Conservation (phyloP, 179 eudicot species). For the Silene noctiflora region DNA sequence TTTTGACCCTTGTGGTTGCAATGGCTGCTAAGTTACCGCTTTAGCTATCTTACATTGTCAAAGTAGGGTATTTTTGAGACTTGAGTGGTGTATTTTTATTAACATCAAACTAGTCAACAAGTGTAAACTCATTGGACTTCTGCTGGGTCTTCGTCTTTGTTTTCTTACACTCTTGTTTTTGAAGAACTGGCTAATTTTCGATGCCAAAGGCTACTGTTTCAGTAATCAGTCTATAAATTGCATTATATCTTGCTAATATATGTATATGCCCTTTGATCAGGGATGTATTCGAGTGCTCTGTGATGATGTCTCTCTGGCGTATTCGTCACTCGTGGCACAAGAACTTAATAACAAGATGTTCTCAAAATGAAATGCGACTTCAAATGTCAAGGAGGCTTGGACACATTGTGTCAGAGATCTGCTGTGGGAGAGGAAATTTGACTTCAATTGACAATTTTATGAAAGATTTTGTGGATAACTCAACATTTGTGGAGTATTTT, state of each 20-base stretch:
- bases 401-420: slow-evolving; percentile 48
- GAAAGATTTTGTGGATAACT: slow-evolving; percentile 53
- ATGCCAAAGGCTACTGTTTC: background rate
- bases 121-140: background rate
- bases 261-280: slow-evolving; percentile 36
- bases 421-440: slow-evolving; percentile 47
- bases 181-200: background rate
- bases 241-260: background rate
- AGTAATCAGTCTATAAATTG: background rate
- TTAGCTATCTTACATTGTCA: background rate
- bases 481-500: slow-evolving; percentile 74
- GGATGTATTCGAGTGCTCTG: slow-evolving; percentile 89
- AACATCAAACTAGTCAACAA: background rate
- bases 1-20: background rate
- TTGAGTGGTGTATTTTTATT: background rate
- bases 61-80: background rate
- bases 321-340: slow-evolving; percentile 97
- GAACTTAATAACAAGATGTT: slow-evolving; percentile 69
- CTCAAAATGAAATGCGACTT: slow-evolving; percentile 47
- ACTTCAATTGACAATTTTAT: slow-evolving; percentile 53
- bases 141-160: background rate
- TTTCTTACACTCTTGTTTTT: background rate
- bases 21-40: background rate
- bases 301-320: slow-evolving; percentile 85
- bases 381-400: slow-evolving; percentile 63